A percentile compares a stretch with the other conserved stretches of the same genome.
These are phyloP conservation scores for Triticum urartu DNA, from an alignment of 176 grass and related monocot genomes.

Conservation along the genomic window DNA sequence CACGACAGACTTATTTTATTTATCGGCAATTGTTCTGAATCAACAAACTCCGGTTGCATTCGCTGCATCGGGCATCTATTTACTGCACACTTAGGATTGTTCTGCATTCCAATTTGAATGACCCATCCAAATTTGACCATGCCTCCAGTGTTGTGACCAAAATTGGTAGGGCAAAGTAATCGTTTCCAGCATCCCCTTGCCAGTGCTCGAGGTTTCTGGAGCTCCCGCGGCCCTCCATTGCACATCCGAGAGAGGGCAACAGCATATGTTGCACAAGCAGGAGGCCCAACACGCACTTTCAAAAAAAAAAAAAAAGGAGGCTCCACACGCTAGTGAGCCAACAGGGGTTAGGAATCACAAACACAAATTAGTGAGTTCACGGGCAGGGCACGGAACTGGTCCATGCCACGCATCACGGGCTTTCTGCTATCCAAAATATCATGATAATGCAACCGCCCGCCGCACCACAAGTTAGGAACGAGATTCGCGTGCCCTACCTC, in stretches of 20 bases:
- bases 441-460: slow-evolving; percentile 25
- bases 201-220: background rate
- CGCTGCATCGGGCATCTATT: background rate
- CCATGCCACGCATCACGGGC: slow-evolving; percentile 10
- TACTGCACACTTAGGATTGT: background rate
- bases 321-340: background rate
- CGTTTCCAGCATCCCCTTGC: background rate
- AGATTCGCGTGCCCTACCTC: slow-evolving; percentile 9
- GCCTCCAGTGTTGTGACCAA: background rate
- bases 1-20: background rate
- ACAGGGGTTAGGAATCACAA: background rate
- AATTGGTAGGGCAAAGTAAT: background rate
- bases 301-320: background rate
- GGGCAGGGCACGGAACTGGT: background rate
- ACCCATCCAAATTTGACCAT: background rate
- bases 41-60: background rate
- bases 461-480: slow-evolving; percentile 3
- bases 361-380: slow-evolving; percentile 11
- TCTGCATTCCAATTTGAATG: background rate
- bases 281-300: no score
- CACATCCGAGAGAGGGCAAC: background rate
- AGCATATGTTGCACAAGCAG: background rate
- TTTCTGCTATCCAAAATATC: slow-evolving; percentile 11
- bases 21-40: background rate
- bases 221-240: background rate